Conservation (phyloP, 225 moss, liverwort and hornwort genomes). For the Marchantia paleacea region DNA sequence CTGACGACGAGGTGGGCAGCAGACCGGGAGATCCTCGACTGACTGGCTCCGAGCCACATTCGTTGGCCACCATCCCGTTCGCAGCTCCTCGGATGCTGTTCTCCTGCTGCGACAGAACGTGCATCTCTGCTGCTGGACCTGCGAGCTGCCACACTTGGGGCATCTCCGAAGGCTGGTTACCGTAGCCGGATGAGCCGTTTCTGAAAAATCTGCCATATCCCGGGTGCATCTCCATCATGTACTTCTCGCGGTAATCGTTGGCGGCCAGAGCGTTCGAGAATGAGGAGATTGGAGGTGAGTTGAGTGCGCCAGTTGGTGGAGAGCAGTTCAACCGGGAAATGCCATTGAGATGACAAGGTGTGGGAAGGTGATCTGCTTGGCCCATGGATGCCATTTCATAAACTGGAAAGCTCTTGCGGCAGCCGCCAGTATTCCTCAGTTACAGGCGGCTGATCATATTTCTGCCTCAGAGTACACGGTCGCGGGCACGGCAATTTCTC, state of each 20-base stretch:
- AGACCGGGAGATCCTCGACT: conserved; percentile 25
- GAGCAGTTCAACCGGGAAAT: conserved; percentile 18
- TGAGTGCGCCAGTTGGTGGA: conserved; percentile 23
- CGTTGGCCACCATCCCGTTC: conserved; percentile 12
- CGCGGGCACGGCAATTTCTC: background rate
- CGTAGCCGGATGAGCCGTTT: conserved; percentile 14
- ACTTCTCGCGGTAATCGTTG: conserved; percentile 26
- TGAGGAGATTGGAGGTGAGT: conserved; percentile 4
- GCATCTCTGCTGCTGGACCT: conserved; percentile 8
- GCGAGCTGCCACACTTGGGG: conserved; percentile 14
- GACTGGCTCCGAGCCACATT: conserved; percentile 11
- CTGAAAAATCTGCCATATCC: conserved; percentile 9
- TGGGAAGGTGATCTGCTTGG: conserved; percentile 18
- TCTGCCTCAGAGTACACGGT: conserved; percentile 5
- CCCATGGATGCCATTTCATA: conserved; percentile 18
- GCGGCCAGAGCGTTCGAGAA: conserved; percentile 19
- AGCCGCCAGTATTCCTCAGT: background rate
- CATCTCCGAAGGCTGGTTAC: background rate
- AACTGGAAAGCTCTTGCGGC: conserved; percentile 1
- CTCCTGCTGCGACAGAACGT: conserved; percentile 5
- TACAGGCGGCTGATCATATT: conserved; percentile 1
- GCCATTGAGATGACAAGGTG: conserved; percentile 20
- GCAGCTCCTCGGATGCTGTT: background rate
- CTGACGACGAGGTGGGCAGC: conserved; percentile 22
- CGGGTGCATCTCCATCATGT: conserved; percentile 30